Base-by-base conservation (phyloP, 2,329 filamentous ascomycete genomes). In the Lachnellula cervina region DNA sequence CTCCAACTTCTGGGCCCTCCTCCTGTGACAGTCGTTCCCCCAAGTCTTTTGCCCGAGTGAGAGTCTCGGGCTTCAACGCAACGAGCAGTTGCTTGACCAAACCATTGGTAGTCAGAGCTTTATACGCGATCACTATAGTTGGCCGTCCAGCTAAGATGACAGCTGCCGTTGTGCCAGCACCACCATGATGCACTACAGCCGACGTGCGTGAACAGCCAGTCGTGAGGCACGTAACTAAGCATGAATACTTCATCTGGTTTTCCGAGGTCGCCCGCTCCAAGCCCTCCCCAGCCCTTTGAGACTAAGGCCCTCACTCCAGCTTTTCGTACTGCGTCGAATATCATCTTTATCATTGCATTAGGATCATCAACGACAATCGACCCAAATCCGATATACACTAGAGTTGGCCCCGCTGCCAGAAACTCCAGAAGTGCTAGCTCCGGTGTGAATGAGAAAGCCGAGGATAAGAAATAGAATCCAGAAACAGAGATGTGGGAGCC, bases 361-460 rank as follows among this genome's bases (percentile, higher is more conserved):
- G 86, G 80, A 62, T 89, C 83, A 53, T 89, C 85, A 2, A 89
- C 82, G 0, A 89, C 85, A 55, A 89, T 89, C 0, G 81, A 85
- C 0, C 87, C 86, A 57, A 89, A 89, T 0, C 87, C 86, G 49
- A 89, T 88, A n/a, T 40, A 16, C 14, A 40, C 17, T 17, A 14
- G 37, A 16, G 37, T 16, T 17, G 37, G 37, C 14, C 88, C 88
- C 13, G 77, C 77, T 16, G 77, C 77, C 1, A 92, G 73, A 62
- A 91, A 91, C 0, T 75, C 73, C 0, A 76, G 76, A 9, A 92
- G 74, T 2, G 86, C 83, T 1, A 80, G 76, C 0, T 82, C 78
- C 0, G 89, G 87, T 0, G 75, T 82, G 63, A 83, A 91, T 11
- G 79, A 77, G 0, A 80, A 80, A 1, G 84, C 81, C 6, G 86